Conservation (phyloP, 805 yeast genomes). For the Kodamaea laetipori region DNA sequence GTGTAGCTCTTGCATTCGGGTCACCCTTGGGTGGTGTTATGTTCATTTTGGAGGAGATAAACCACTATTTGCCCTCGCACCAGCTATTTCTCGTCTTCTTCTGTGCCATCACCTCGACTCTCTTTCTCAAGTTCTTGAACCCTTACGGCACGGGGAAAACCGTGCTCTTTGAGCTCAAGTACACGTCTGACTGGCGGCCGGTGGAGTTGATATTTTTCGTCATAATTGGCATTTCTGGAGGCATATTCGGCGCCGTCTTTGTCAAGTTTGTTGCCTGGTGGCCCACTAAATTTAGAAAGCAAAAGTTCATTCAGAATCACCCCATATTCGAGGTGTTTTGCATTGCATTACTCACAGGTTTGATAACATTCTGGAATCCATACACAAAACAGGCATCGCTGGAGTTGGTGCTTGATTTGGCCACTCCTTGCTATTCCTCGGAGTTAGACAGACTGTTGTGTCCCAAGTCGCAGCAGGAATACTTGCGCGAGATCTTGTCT, state of each 20-base stretch:
- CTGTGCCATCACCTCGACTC: constrained; percentile 55
- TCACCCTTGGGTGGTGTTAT: constrained; percentile 62
- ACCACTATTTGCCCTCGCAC: constrained; percentile 54
- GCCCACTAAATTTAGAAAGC: constrained; percentile 40
- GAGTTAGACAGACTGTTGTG: constrained; percentile 31
- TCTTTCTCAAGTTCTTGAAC: constrained; percentile 53
- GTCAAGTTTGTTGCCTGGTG: constrained; percentile 51
- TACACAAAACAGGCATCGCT: constrained; percentile 51
- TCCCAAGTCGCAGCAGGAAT: constrained; percentile 27
- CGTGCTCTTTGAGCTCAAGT: constrained; percentile 54
- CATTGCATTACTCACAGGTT: constrained; percentile 48
- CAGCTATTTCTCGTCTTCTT: constrained; percentile 56
- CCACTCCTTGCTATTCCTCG: constrained; percentile 47
- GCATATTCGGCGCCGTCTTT: constrained; percentile 53
- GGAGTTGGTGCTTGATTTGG: constrained; percentile 51
- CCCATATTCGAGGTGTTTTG: constrained; percentile 49
- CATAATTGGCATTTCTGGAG: constrained; percentile 54
- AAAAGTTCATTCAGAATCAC: constrained; percentile 32
- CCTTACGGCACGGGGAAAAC: constrained; percentile 64
- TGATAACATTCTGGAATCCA: constrained; percentile 49
- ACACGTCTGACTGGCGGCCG: constrained; percentile 54
- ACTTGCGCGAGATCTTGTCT: constrained; percentile 32
- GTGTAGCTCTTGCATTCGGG: constrained; percentile 63
- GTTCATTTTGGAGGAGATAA: constrained; percentile 58
- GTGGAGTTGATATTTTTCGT: constrained; percentile 49